These are phyloP conservation scores for Alternaria incomplexa DNA, from an alignment of 2,329 filamentous ascomycete genomes.

Conservation along the genomic window DNA sequence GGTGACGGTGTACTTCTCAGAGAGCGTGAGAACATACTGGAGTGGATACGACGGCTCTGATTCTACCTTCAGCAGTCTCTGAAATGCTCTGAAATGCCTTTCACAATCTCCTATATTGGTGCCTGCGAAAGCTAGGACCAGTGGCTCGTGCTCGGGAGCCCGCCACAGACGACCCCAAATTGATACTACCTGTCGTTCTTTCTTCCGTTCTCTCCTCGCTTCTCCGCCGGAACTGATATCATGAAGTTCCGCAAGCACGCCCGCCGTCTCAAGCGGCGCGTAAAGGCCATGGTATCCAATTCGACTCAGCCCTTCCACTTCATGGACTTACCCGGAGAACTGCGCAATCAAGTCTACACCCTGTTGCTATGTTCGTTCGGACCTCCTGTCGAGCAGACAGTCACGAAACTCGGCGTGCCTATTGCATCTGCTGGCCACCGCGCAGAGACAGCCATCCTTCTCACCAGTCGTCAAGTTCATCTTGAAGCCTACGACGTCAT, in stretches of 20 bases:
- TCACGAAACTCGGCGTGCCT: fast-evolving
- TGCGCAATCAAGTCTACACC: not conserved
- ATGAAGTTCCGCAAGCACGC: no score
- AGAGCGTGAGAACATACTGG: slow-evolving; percentile 11
- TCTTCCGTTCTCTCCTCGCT: not conserved
- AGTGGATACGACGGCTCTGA: slow-evolving; percentile 1
- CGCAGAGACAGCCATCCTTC: not conserved
- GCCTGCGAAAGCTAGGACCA: no score
- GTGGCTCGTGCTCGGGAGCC: no score
- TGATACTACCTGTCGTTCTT: no score
- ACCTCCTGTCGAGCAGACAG: not conserved
- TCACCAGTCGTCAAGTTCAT: not conserved
- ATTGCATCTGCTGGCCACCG: not conserved
- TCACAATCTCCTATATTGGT: no score
- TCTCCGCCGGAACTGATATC: not conserved
- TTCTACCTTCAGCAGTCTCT: not conserved
- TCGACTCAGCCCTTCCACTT: not conserved
- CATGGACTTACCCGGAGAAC: not conserved
- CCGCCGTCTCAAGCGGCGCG: not conserved
- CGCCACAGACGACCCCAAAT: no score
- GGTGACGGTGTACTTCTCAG: slow-evolving; percentile 7
- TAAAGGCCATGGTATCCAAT: not conserved
- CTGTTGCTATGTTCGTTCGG: not conserved
- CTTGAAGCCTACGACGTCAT: not conserved
- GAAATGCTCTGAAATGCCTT: no score